phyloP scores from a whole-genome alignment of 345 rosid species.

The Populus ilicifolia region DNA sequence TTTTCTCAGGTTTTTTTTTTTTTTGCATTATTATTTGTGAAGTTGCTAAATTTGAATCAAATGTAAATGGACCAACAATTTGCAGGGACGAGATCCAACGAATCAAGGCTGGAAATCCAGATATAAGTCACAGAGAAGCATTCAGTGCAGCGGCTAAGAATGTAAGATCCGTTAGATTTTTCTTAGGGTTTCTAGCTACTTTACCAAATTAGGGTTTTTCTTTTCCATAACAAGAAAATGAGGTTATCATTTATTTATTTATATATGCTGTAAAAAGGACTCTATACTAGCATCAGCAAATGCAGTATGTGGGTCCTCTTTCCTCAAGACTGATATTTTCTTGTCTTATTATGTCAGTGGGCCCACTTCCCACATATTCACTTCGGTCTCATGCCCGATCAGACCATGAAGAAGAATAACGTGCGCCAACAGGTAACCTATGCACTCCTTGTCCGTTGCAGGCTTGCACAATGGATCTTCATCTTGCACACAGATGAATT shows the following conservation, averaged over 20 bases:
- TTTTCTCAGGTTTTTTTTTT: not conserved
- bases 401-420: conserved; percentile 19
- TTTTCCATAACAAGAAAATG: conserved; percentile 1
- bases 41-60: conserved; percentile 11
- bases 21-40: not conserved
- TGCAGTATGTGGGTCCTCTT: not conserved
- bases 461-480: not conserved
- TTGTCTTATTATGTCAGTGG: conserved; percentile 23
- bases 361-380: conserved; percentile 31
- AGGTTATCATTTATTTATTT: conserved; percentile 19
- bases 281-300: too few relatives aligned
- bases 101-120: conserved; percentile 98
- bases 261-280: too few relatives aligned
- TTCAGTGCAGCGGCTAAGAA: conserved; percentile 99
- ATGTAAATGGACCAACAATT: not conserved
- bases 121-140: conserved; percentile 99
- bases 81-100: conserved; percentile 99
- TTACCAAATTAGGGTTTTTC: conserved; percentile 28
- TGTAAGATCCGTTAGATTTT: conserved; percentile 48
- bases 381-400: conserved; percentile 32
- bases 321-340: not conserved
- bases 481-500: not conserved
- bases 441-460: not conserved
- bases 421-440: conserved; percentile 21
- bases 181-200: conserved; percentile 16